Base-by-base conservation (phyloP, 73 alveolate species). In the Paramecium tetraurelia region DNA sequence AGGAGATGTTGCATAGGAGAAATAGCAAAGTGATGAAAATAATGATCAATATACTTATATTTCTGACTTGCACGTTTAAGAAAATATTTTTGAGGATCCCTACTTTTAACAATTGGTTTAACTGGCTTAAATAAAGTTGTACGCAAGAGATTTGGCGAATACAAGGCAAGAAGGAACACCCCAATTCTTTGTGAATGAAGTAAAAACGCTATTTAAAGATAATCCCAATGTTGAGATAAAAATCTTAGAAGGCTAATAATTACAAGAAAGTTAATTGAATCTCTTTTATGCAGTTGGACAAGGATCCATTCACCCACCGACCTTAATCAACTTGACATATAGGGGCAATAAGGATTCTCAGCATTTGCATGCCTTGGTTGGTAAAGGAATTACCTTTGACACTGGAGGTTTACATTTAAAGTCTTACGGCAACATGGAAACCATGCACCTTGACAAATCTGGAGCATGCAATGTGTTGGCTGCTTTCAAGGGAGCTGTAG, bases 341-440 rank as follows among this genome's bases (percentile, higher is more conserved):
- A 31, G 59, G 27, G 98, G 98, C 16, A 93, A 95, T 48, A 94
- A 95, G 21, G 94, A 85, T 38, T 71, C 59, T 2, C 43, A 92
- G 14, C 92, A 94, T 44, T 92, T 93, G 63, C 85, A 93, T 88
- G 99, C 99, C 53, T 63, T 98, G 22, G 98, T 98, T 14, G 99
- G 99, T 59, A 98, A 98, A 70, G 99, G 99, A 2, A 89, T 96
- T 11, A 96, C 99, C 6, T 96, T 93, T 86, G 99, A 96, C 53
- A 93, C 98, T 11, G 99, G 99, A 12, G 99, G 99, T 18, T 96
- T 96, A 63, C 96, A 97, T 80, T 92, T 97, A 16, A 97, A 97
- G 84, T 43, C 97, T 3, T 92, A 95, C 70, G 97, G 98, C 5
- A 85, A n/a, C 35, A 97, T 97, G 89, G 99, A 97, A 72, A 96